A percentile compares a stretch with the other conserved stretches of the same genome.
Evolutionary conservation across 2,329 filamentous ascomycete genomes (phyloP).

Genomic region (Daldinia sp.): DNA sequence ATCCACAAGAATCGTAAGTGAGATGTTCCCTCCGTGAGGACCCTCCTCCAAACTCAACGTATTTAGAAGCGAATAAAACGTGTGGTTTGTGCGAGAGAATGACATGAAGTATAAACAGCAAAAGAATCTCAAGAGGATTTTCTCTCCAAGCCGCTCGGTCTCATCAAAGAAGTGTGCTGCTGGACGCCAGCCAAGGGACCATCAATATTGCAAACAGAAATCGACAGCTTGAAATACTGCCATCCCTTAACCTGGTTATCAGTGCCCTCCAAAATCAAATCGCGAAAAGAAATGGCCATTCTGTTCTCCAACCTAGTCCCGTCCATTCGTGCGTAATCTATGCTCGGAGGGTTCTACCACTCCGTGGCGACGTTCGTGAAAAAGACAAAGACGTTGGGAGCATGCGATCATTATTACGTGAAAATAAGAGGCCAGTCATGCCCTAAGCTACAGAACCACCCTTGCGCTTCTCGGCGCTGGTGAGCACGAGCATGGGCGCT

Average conservation of each 20-base stretch:
- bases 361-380: slow-evolving; percentile 47
- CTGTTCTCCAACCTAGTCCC: slow-evolving; percentile 46
- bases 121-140: slow-evolving; percentile 37
- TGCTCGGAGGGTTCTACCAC: slow-evolving; percentile 50
- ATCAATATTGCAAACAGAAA: slow-evolving; percentile 42
- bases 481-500: slow-evolving; percentile 87
- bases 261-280: slow-evolving; percentile 42
- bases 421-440: slow-evolving; percentile 35
- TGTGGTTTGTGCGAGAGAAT: slow-evolving; percentile 45
- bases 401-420: slow-evolving; percentile 51
- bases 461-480: slow-evolving; percentile 91
- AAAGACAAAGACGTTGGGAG: slow-evolving; percentile 49
- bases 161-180: slow-evolving; percentile 39
- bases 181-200: slow-evolving; percentile 35
- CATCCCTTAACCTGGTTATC: slow-evolving; percentile 39
- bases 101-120: slow-evolving; percentile 50
- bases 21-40: slow-evolving; percentile 42
- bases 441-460: slow-evolving; percentile 58
- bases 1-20: slow-evolving; percentile 52
- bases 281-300: slow-evolving; percentile 47
- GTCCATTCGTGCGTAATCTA: slow-evolving; percentile 46
- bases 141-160: slow-evolving; percentile 44
- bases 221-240: slow-evolving; percentile 35
- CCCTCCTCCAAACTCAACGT: slow-evolving; percentile 46
- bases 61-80: slow-evolving; percentile 45